Evolutionary conservation across 805 yeast species (phyloP).

Genomic region (Myxozyma kluyveri): DNA sequence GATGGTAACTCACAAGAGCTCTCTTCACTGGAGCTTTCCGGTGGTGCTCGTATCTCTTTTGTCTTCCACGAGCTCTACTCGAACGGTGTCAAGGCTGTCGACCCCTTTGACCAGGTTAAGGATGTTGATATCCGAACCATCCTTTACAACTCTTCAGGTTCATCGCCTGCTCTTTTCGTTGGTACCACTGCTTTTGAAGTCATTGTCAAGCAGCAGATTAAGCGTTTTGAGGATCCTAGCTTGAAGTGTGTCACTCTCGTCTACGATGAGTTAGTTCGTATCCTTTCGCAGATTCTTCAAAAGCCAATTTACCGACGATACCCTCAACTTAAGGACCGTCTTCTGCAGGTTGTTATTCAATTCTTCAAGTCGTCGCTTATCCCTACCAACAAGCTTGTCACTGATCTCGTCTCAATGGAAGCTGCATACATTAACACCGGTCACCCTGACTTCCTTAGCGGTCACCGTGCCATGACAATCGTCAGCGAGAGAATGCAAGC

Average conservation of each 20-base stretch:
- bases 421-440: slow-evolving; percentile 96
- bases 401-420: slow-evolving; percentile 79
- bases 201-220: slow-evolving; percentile 87
- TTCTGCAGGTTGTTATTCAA: slow-evolving; percentile 73
- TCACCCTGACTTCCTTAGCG: slow-evolving; percentile 93
- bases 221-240: slow-evolving; percentile 91
- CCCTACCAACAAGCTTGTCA: slow-evolving; percentile 84
- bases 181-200: slow-evolving; percentile 98
- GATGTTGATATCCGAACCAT: slow-evolving; percentile 95
- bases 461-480: slow-evolving; percentile 90
- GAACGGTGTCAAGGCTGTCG: slow-evolving; percentile 86
- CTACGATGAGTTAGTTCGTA: slow-evolving; percentile 91
- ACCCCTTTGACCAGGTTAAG: slow-evolving; percentile 94
- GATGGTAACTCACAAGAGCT: slow-evolving; percentile 92
- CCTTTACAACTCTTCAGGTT: slow-evolving; percentile 94
- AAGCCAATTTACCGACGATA: slow-evolving; percentile 83
- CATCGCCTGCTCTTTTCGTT: slow-evolving; percentile 92
- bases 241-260: slow-evolving; percentile 83
- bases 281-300: slow-evolving; percentile 75
- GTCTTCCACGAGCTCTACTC: slow-evolving; percentile 95
- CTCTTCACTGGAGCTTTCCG: slow-evolving; percentile 84
- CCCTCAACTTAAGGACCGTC: slow-evolving; percentile 85
- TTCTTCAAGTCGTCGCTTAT: slow-evolving; percentile 72
- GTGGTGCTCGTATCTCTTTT: slow-evolving; percentile 96
- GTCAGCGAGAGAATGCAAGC: slow-evolving; percentile 86